These are phyloP conservation scores for Violaceomyces palustris DNA, from an alignment of 1,284 basidiomycete genomes.

Conservation along the genomic window DNA sequence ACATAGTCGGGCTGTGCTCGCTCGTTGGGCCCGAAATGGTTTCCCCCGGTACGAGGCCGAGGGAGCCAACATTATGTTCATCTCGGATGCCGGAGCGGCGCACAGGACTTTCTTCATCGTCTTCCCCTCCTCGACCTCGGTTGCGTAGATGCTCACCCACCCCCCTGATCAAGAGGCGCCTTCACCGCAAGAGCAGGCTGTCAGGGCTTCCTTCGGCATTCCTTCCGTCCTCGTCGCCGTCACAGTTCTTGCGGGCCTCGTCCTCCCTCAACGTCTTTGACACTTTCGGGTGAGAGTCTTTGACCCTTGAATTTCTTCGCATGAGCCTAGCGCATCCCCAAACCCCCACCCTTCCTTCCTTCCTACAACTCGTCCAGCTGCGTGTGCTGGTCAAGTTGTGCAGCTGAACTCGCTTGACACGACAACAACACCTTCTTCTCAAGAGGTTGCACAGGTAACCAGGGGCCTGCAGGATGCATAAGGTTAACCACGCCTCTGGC, in stretches of 20 bases:
- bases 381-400: no score
- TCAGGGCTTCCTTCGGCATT: slow-evolving; percentile 54
- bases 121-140: slow-evolving; percentile 29
- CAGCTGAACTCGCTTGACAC: no score
- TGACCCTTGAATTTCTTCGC: no score
- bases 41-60: slow-evolving; percentile 52
- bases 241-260: slow-evolving; percentile 54
- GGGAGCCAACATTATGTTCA: slow-evolving; percentile 55
- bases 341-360: no score
- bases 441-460: no score
- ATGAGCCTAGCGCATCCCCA: no score
- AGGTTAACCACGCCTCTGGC: no score
- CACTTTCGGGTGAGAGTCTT: slow-evolving; percentile 37
- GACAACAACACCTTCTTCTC: no score
- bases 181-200: slow-evolving; percentile 57
- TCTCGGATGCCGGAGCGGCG: slow-evolving; percentile 56
- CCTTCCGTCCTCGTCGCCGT: slow-evolving; percentile 55
- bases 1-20: slow-evolving; percentile 49
- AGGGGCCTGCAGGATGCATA: no score
- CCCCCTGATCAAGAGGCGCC: slow-evolving; percentile 56
- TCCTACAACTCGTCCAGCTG: no score
- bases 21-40: slow-evolving; percentile 53
- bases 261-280: slow-evolving; percentile 55
- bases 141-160: slow-evolving; percentile 53
- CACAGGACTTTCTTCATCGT: slow-evolving; percentile 48